Evolutionary conservation across 1,139 yeast genomes (phyloP), one percentile per base, ranked within the genome.

Genomic region (Pichia sp.): DNA sequence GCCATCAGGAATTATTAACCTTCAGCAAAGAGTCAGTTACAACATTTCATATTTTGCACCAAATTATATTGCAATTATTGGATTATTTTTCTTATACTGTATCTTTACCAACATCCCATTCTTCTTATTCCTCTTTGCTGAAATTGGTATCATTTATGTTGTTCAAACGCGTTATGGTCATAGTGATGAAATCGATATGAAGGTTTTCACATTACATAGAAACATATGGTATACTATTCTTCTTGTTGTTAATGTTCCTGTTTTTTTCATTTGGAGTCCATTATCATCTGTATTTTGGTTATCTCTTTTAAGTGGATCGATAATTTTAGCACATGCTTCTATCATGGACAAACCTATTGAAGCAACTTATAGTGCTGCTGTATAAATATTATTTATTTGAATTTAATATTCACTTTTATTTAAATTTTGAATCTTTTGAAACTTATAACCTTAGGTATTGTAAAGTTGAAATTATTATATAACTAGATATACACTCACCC

Each of bases 301-400:
- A 59, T 78, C 87, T 61, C 95, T 96, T 56, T 87, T 95, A 18
- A 84, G 95, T 42, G 84, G 84, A 37, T 84, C 85, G 45, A 68
- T 84, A 36, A 87, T 92, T 45, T 71, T 88, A 45, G 78, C 90
- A 7, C 99, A 92, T 68, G 97, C 97, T 47, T 72, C 92, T 3
- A 74, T 92, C 56, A 77, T 92, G 82, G 97, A 92, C 65, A 92
- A 90, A 71, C 98, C 98, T 28, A 85, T 90, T 57, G 97, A 92
- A 70, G 83, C 94, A 42, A 92, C 92, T 30, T 92, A 90, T 64
- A 95, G 89, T 64, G 96, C 87, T 63, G 57, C 58, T 42, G 84
- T 78, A 39, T 79, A 65, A 62, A 40, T 25, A 26, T 36, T 5
- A 8, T 10, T 30, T 43, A n/a, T n/a, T n/a, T 2, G 18, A 2